phyloP scores from a whole-genome alignment of 192 early-diverging fungal species.

The Podila clonocystis region DNA sequence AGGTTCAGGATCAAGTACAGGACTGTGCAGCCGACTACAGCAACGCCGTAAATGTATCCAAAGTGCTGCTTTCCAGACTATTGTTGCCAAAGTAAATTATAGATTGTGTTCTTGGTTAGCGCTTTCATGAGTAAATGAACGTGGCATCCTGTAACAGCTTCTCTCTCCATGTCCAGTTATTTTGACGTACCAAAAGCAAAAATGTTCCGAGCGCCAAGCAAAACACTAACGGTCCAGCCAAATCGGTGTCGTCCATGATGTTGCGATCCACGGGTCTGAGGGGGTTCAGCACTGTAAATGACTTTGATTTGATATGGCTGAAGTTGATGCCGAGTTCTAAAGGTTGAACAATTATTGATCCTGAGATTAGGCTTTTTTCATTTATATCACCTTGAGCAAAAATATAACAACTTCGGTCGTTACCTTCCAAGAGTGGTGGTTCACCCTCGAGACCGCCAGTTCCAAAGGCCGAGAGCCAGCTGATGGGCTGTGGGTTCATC shows the following conservation, averaged over 20 bases:
- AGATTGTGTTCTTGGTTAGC: neutral
- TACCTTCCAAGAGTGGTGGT: conserved; percentile 91
- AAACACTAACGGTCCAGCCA: conserved; percentile 95
- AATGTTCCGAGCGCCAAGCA: conserved; percentile 91
- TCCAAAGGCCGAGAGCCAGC: conserved; percentile 78
- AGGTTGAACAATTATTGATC: neutral
- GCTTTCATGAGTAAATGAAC: neutral
- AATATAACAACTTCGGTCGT: neutral
- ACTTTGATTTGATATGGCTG: conserved; percentile 89
- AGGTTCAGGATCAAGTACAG: conserved; percentile 93
- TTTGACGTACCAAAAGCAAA: conserved; percentile 74
- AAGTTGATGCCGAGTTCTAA: conserved; percentile 96
- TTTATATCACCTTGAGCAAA: too few species aligned
- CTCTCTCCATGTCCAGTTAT: neutral
- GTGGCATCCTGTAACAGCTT: neutral
- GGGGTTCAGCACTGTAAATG: conserved; percentile 88
- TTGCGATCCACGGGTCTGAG: conserved; percentile 76
- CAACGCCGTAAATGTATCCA: conserved; percentile 98
- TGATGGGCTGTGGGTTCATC: conserved; percentile 40
- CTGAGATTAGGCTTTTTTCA: neutral
- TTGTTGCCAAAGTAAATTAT: conserved; percentile 1
- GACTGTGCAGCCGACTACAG: conserved; percentile 83
- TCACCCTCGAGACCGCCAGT: conserved; percentile 94
- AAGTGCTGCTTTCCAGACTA: conserved; percentile 95
- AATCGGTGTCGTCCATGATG: conserved; percentile 96